Conservation (phyloP, 2,329 filamentous ascomycete species). For the Drechslera avenae region DNA sequence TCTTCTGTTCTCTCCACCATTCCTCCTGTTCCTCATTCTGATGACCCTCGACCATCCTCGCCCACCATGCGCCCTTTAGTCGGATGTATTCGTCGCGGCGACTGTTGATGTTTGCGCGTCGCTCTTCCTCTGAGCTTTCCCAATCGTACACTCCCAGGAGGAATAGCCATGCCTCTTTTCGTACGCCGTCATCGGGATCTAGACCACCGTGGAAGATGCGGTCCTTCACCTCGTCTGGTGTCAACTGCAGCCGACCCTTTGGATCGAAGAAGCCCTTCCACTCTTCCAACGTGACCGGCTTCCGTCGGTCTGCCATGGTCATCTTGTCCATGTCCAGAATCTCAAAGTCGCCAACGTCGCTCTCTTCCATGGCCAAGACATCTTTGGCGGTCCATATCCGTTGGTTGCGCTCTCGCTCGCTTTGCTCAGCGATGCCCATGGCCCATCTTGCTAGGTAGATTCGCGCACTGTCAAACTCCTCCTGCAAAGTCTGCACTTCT, state of each 20-base stretch:
- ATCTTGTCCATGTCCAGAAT: constrained; percentile 80
- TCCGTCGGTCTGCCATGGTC: constrained; percentile 76
- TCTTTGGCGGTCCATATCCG: constrained; percentile 93
- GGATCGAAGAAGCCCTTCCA: constrained; percentile 91
- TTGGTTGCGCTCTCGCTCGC: constrained; percentile 82
- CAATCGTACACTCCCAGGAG: constrained; percentile 90
- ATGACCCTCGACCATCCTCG: constrained; percentile 81
- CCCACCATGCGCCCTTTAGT: constrained; percentile 96
- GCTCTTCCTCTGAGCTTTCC: constrained; percentile 86
- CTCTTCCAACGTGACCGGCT: constrained; percentile 77
- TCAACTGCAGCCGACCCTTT: constrained; percentile 77
- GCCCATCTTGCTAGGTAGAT: constrained; percentile 96
- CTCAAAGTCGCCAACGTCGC: constrained; percentile 94
- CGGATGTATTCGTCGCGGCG: constrained; percentile 92
- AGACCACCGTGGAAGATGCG: constrained; percentile 95
- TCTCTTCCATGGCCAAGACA: constrained; percentile 91
- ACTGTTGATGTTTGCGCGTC: constrained; percentile 80
- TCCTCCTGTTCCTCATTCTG: constrained; percentile 82
- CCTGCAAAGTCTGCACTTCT: constrained; percentile 91
- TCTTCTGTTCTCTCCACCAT: constrained; percentile 95
- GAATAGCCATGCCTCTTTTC: constrained; percentile 97
- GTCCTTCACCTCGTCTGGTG: constrained; percentile 91
- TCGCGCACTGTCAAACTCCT: constrained; percentile 95
- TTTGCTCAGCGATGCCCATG: constrained; percentile 98
- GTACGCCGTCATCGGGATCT: constrained; percentile 83